phyloP scores from a whole-genome alignment of 2,329 filamentous ascomycete species.

The Aspergillus carbonarius region DNA sequence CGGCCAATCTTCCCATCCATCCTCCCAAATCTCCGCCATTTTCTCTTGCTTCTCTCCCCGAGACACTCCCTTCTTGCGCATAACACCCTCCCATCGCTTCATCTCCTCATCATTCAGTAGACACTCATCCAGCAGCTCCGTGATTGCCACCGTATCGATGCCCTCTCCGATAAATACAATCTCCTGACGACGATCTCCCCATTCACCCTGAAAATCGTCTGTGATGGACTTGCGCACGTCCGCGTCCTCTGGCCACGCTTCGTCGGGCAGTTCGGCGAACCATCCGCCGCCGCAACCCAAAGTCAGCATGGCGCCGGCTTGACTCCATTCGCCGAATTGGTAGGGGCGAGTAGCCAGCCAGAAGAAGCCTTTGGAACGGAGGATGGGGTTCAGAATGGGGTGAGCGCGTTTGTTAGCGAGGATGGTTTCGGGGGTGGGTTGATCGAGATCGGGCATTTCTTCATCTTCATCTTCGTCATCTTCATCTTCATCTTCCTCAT shows the following conservation, averaged over 20 bases:
- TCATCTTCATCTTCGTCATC: slow-evolving; percentile 27
- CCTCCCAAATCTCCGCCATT: slow-evolving; percentile 56
- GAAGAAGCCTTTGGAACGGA: slow-evolving; percentile 48
- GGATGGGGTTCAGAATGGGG: slow-evolving; percentile 38
- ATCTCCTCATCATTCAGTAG: slow-evolving; percentile 62
- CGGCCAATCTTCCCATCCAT: slow-evolving; percentile 60
- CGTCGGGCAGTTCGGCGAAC: slow-evolving; percentile 59
- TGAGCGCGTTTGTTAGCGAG: slow-evolving; percentile 41
- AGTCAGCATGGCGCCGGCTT: slow-evolving; percentile 47
- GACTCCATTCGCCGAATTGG: slow-evolving; percentile 47
- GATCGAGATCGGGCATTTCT: slow-evolving; percentile 27
- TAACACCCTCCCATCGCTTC: slow-evolving; percentile 54
- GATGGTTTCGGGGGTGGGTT: slow-evolving; percentile 34
- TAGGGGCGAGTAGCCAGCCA: slow-evolving; percentile 45
- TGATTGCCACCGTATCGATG: slow-evolving; percentile 55
- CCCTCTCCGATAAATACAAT: slow-evolving; percentile 71
- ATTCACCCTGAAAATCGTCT: slow-evolving; percentile 53
- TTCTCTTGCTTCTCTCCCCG: slow-evolving; percentile 47
- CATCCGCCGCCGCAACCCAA: slow-evolving; percentile 46
- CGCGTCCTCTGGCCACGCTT: slow-evolving; percentile 52
- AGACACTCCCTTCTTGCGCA: slow-evolving; percentile 43
- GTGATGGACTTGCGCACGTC: slow-evolving; percentile 50
- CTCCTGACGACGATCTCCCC: slow-evolving; percentile 70
- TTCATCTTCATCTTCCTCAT: slow-evolving; percentile 28
- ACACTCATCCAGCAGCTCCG: slow-evolving; percentile 58